phyloP scores from a whole-genome alignment of 2,329 filamentous ascomycete species.

The Pseudogymnoascus sp. region DNA sequence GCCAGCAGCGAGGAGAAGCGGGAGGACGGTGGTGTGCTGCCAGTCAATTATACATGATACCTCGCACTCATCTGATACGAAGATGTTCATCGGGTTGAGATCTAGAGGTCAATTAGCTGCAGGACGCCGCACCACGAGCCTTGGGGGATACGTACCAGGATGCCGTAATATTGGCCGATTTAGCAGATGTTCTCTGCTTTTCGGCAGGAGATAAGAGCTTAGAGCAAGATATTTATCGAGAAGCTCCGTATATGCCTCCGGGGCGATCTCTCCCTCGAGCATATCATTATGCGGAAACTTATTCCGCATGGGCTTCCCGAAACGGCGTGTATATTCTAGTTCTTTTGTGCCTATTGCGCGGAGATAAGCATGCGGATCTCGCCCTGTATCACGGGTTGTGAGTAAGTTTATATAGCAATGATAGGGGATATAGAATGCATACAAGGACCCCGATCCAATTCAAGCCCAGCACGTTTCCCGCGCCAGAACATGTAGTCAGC shows the following conservation, averaged over 20 bases:
- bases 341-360: neutral
- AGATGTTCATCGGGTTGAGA: slow-evolving; percentile 23
- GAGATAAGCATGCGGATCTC: neutral
- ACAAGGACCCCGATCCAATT: neutral
- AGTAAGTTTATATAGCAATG: neutral
- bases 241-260: neutral
- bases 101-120: neutral
- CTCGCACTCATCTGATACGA: slow-evolving; percentile 24
- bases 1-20: slow-evolving; percentile 29
- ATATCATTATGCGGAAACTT: neutral
- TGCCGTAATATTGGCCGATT: slow-evolving; percentile 12
- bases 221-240: neutral
- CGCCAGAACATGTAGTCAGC: neutral
- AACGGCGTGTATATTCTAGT: neutral
- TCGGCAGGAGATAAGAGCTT: neutral
- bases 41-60: slow-evolving; percentile 34
- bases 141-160: neutral
- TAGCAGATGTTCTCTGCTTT: neutral
- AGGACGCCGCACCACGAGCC: neutral
- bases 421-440: neutral
- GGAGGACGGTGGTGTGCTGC: slow-evolving; percentile 32
- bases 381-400: neutral
- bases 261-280: neutral
- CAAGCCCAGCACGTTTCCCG: neutral
- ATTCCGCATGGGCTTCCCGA: neutral